Conservation (phyloP, 441 rosid genomes). For the Melastoma candidum region DNA sequence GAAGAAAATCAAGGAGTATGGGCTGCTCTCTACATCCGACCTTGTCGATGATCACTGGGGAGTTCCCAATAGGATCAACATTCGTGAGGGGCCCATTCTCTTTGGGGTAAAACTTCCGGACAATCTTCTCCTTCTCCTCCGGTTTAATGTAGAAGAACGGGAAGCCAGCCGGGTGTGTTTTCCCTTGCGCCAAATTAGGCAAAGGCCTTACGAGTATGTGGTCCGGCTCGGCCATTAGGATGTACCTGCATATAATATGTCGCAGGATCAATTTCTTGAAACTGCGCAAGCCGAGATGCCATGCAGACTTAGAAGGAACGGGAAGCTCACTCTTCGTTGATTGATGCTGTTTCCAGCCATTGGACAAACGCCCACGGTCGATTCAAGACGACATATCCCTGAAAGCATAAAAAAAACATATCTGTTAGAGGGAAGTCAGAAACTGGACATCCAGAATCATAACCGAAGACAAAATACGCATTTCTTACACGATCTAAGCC, state of each 20-base stretch:
- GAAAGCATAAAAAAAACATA: slow-evolving; percentile 8
- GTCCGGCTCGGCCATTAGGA: slow-evolving; percentile 86
- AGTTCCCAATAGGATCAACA: slow-evolving; percentile 74
- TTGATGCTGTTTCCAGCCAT: slow-evolving; percentile 66
- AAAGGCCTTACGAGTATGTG: slow-evolving; percentile 60
- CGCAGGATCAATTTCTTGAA: not conserved
- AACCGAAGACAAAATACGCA: not conserved
- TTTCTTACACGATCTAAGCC: slow-evolving; percentile 65
- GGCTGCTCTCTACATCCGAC: slow-evolving; percentile 21
- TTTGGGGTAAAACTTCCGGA: slow-evolving; percentile 59
- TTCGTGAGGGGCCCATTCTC: slow-evolving; percentile 57
- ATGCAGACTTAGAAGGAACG: not conserved
- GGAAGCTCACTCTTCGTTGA: slow-evolving; percentile 50
- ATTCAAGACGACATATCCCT: slow-evolving; percentile 71
- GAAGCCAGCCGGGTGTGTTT: slow-evolving; percentile 45
- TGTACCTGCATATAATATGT: slow-evolving; percentile 33
- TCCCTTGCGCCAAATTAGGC: slow-evolving; percentile 58
- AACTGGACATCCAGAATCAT: not conserved
- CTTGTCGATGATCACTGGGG: slow-evolving; percentile 71
- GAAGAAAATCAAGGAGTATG: not conserved
- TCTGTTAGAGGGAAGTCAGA: not conserved
- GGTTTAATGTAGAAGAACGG: slow-evolving; percentile 81
- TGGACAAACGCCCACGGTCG: slow-evolving; percentile 88
- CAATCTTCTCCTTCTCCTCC: slow-evolving; percentile 30
- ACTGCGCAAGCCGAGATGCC: not conserved